Evolutionary conservation across 805 yeast genomes (phyloP), one percentile per base, ranked within the genome.

Genomic region (Kodamaea nitidulidarum): DNA sequence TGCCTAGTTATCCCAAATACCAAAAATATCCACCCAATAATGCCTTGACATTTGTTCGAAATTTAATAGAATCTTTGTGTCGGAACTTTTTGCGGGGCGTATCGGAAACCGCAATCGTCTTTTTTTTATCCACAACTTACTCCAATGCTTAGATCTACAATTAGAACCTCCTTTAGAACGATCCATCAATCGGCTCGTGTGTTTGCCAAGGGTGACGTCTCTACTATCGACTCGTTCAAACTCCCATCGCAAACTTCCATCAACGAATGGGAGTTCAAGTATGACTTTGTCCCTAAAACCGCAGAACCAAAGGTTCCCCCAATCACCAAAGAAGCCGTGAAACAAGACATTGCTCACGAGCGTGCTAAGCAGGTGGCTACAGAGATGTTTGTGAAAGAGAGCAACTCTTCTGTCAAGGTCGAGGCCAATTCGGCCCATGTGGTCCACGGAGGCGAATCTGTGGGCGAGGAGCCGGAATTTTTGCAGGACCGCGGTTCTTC

Each of bases 151-250:
- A 35, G 37, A 35, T 4, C 31, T 16, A 27, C 31, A 4, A n/a
- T 35, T 32, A 35, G 37, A 35, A 25, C 32, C 22, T n/a, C 32
- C 24, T 5, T 35, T 24, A 25, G 25, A n/a, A 18, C 31, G 7
- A 26, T 26, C 24, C 37, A 27, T 14, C 31, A 27, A 12, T 12
- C 31, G 9, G 4, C 14, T 4, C 38, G 30, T 21, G 28, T 26
- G 14, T 20, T 20, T 20, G 40, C 79, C 25, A 79, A 79, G 51
- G 79, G 79, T 36, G 84, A 78, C 48, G 39, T 60, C 4, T 77
- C 83, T 7, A 72, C 77, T 28, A 78, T 79, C 45, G 85, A 80
- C 53, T 73, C 71, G 32, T 77, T 62, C 59, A 73, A 65, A 48
- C 60, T 75, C 30, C 80, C 81, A 11, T 55, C 72, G 32, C 67